These are phyloP conservation scores for rapeseed (Brassica napus) DNA, from an alignment of 345 rosid species.

Conservation along the genomic window Da-Ae NC_063448.1:2232001-2232500, in stretches of 20 bases:
- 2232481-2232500: constrained; percentile 33
- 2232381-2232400: background rate
- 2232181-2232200: constrained; percentile 13
- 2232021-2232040: constrained; percentile 26
- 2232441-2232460: constrained; percentile 44
- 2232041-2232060: constrained; percentile 40
- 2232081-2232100: constrained; percentile 35
- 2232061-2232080: constrained; percentile 39
- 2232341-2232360: constrained; percentile 27
- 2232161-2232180: constrained; percentile 30
- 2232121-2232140: constrained; percentile 42
- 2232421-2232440: constrained; percentile 37
- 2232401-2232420: constrained; percentile 33
- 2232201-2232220: constrained; percentile 36
- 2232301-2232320: background rate
- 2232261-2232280: constrained; percentile 22
- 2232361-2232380: constrained; percentile 1
- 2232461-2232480: constrained; percentile 44
- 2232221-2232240: constrained; percentile 40
- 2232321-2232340: constrained; percentile 28
- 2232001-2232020: background rate
- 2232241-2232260: constrained; percentile 41
- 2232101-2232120: constrained; percentile 46
- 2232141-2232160: constrained; percentile 4
- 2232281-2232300: constrained; percentile 5